Evolutionary conservation across 208 protist species (phyloP), one percentile per base, ranked within the genome.

Genomic region (Trypanosoma platydactyli): DNA sequence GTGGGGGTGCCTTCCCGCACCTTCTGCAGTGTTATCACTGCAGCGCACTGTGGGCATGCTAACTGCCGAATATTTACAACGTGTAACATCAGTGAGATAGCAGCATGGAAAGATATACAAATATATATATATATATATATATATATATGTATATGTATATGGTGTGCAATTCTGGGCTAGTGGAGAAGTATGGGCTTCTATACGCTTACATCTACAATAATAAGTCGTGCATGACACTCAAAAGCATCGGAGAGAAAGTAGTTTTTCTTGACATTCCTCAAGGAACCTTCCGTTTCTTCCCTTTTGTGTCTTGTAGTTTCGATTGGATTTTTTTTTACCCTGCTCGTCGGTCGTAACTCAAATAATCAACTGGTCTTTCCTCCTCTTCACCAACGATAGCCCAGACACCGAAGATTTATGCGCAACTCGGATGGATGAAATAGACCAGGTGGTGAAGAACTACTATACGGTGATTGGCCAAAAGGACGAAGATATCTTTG

Each of bases 401-500:
- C n/a, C n/a, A n/a, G n/a, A n/a, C n/a, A n/a, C n/a, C n/a, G 33
- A 24, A n/a, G 52, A 40, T 68, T 54, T 4, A 54, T 25, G 52
- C 48, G 0, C 35, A 40, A 57, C 4, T 24, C 12, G 12, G 29
- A 67, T 69, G 66, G 76, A 70, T n/a, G 84, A 90, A 0, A 79
- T 94, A 1, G 80, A 83, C 57, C 59, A 64, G 20, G 75, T 89
- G 41, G 66, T 94, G 30, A 78, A 81, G 18, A 77, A 81, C 60
- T 94, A 89, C 74, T 84, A 91, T 25, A 76, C 54, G n/a, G 77
- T 86, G 9, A 73, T 94, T 50, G 73, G 68, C 11, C 76, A 78
- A 29, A 94, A 94, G 58, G 88, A 94, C 60, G 72, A 81, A 13
- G 88, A 94, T 59, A 89, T 89, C 4, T 84, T 91, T 44, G 76